Evolutionary conservation across 352 stramenopile genomes (phyloP).

Genomic region (Phytophthora fragariae): DNA sequence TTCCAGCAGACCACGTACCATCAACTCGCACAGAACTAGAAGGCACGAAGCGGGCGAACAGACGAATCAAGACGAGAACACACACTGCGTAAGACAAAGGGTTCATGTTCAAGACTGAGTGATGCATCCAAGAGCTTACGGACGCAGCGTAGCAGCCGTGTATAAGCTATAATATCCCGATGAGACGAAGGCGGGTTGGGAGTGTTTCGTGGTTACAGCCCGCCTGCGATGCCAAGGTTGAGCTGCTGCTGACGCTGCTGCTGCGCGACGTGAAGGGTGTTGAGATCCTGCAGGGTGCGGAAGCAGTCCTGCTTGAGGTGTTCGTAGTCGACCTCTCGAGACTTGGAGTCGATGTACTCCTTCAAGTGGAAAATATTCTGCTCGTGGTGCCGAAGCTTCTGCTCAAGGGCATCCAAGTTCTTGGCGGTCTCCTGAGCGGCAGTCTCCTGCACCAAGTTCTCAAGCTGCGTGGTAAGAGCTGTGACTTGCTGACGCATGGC

Average conservation of each 20-base stretch:
- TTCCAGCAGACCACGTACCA: slow-evolving; percentile 74
- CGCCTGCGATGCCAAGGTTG: slow-evolving; percentile 29
- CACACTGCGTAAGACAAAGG: slow-evolving; percentile 4
- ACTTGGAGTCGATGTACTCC: slow-evolving; percentile 91
- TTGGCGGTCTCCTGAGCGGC: slow-evolving; percentile 82
- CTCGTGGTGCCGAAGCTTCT: slow-evolving; percentile 92
- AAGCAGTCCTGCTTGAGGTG: slow-evolving; percentile 85
- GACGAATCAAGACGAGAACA: slow-evolving; percentile 4
- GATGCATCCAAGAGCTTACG: background rate
- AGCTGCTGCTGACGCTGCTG: slow-evolving; percentile 43
- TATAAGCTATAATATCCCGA: slow-evolving; percentile 24
- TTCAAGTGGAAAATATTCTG: slow-evolving; percentile 94
- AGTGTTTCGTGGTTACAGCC: slow-evolving; percentile 17
- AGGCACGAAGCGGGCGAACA: background rate
- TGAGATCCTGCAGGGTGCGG: slow-evolving; percentile 76
- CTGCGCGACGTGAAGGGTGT: slow-evolving; percentile 73
- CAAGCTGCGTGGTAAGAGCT: slow-evolving; percentile 63
- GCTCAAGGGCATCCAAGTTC: slow-evolving; percentile 85
- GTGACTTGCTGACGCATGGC: slow-evolving; percentile 89
- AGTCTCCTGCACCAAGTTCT: slow-evolving; percentile 80
- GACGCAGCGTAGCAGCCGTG: slow-evolving; percentile 11
- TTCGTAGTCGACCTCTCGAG: slow-evolving; percentile 91
- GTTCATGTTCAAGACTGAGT: background rate
- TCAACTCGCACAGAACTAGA: slow-evolving; percentile 49
- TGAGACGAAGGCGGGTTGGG: background rate